These are phyloP conservation scores for Puccinia coronata DNA, from an alignment of 1,284 basidiomycete species.

Conservation along the genomic window DNA sequence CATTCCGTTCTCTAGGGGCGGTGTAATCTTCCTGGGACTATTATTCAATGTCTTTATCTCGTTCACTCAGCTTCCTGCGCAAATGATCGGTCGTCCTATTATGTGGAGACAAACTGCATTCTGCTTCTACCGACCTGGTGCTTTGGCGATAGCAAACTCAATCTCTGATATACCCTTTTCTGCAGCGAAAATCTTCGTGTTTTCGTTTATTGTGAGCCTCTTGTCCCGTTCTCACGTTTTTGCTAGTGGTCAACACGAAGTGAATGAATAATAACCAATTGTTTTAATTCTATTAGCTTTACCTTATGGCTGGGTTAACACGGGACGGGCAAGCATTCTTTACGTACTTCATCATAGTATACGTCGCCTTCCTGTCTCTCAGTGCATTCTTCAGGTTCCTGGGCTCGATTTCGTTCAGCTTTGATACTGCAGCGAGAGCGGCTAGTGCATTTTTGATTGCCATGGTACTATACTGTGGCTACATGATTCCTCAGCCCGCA, in stretches of 20 bases:
- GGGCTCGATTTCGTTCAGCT: slow-evolving; percentile 61
- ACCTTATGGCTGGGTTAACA: slow-evolving; percentile 61
- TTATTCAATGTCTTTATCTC: slow-evolving; percentile 50
- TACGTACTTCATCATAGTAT: slow-evolving; percentile 59
- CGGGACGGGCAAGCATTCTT: slow-evolving; percentile 62
- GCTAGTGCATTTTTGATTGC: slow-evolving; percentile 58
- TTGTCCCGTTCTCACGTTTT: slow-evolving; percentile 52
- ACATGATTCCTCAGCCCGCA: slow-evolving; percentile 61
- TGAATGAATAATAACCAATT: background rate
- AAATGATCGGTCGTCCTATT: slow-evolving; percentile 67
- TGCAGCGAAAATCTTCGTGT: slow-evolving; percentile 61
- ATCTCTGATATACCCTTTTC: slow-evolving; percentile 63
- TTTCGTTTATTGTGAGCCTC: slow-evolving; percentile 62
- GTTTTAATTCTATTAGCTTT: slow-evolving; percentile 51
- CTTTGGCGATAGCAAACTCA: slow-evolving; percentile 68
- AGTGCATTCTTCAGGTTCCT: slow-evolving; percentile 62
- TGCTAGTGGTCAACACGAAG: background rate
- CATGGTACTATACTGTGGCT: slow-evolving; percentile 52
- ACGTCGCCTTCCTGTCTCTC: slow-evolving; percentile 54
- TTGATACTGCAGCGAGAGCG: slow-evolving; percentile 63
- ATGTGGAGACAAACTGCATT: slow-evolving; percentile 69
- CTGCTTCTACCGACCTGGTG: slow-evolving; percentile 76
- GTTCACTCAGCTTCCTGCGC: slow-evolving; percentile 49
- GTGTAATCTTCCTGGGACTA: slow-evolving; percentile 69
- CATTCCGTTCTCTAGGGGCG: slow-evolving; percentile 64